Evolutionary conservation across 139 green algal genomes (phyloP), one percentile per base, ranked within the genome.

Genomic region (Monoraphidium neglectum): DNA sequence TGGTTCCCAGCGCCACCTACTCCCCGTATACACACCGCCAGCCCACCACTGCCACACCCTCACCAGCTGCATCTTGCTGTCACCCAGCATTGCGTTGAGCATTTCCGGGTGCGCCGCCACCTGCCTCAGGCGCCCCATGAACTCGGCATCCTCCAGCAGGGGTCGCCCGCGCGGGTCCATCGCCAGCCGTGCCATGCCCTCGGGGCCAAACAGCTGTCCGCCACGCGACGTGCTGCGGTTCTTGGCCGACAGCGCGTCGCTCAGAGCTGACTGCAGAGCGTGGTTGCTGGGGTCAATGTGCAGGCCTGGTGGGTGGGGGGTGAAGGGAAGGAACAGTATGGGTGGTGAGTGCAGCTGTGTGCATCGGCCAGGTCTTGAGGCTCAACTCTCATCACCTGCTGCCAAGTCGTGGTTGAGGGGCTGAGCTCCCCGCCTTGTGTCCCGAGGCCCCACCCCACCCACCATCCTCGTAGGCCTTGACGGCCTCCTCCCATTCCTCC

Each of bases 101-200:
- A 79, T 81, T 15, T 33, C n/a, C 24, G 92, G 92, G 82, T 98
- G 91, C 28, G 64, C 79, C 77, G 91, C 84, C 40, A 99, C 62
- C 30, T 88, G 86, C 35, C 60, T 71, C 59, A 99, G 57, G 89
- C 96, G 98, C 30, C 68, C 68, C 81, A 94, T 86, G 86, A 99
- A 99, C 78, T 97, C 94, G 12, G 93, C 93, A 79, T 99, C 89
- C 3, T 65, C 49, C 82, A 99, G 82, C 51, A 93, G 87, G 16
- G 68, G 43, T 32, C 70, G 77, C 8, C 93, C 98, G 40, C 90
- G 76, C 0, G 93, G 94, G 88, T 98, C 91, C 62, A 83, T 93
- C 5, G 94, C 89, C 78, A 99, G 84, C 60, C 93, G 91, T 6
- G 82, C 77, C 73, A 96, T 73, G 13, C 98, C 87, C n/a, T 96